Evolutionary conservation across 768 basidiomycete species (phyloP), one percentile per base, ranked within the genome.

Genomic region (Lyophyllum atratum): DNA sequence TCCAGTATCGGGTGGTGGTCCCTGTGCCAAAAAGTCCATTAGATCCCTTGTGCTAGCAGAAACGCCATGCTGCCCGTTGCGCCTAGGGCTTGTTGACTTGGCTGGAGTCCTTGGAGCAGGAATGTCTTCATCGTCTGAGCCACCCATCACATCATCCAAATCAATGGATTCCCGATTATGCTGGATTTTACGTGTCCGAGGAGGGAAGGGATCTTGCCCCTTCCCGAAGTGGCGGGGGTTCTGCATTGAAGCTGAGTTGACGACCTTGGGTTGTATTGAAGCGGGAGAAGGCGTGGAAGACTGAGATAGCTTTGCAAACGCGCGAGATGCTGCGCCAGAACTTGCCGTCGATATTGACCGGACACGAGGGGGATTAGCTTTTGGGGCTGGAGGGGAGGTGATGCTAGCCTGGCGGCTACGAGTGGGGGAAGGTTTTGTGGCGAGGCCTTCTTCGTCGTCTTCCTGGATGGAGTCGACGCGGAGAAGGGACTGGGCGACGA

Each of bases 101-200:
- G 53, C 39, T 34, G 55, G 67, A 51, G 61, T 42, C 63, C 63
- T 64, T 52, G 64, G 42, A 2, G 62, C 39, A 21, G 68, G 57
- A 28, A 65, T 65, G 33, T 76, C 76, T 21, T 90, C 89, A 22
- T 84, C 84, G 59, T 88, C 90, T 7, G 84, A 88, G 22, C 79
- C 84, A 39, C 77, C 83, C 86, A 90, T 85, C 22, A 91, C 68
- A 56, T 90, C 89, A 65, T 93, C 90, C 59, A 92, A 64, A 68
- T 92, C 86, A 58, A 91, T 61, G 2, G 88, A 89, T 66, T 90
- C 91, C 33, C 82, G 75, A 60, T 85, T 84, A 39, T 74, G 78
- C 56, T 78, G 82, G 39, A 81, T 66, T 60, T 74, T 81, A 31
- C 84, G 80, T 6, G 78, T 85, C 19, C 82, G 79, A 56, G 72